Percentiles rank a stretch among this genome's conserved stretches.
These are phyloP conservation scores for Penicillium sp. DNA, from an alignment of 2,329 filamentous ascomycete species.

Conservation along the genomic window DNA sequence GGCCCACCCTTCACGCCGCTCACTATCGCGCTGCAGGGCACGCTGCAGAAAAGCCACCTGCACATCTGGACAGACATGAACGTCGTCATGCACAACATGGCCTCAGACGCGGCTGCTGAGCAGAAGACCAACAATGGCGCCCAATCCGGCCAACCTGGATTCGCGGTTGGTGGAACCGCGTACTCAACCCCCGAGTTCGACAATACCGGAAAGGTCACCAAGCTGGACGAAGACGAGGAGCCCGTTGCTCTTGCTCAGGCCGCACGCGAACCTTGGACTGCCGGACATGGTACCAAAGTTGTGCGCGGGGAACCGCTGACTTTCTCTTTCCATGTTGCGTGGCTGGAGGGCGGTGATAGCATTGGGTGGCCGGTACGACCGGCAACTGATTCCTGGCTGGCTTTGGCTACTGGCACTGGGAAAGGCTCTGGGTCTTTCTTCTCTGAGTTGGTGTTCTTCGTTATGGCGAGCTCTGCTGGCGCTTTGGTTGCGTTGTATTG, in stretches of 20 bases:
- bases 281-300: conserved; percentile 61
- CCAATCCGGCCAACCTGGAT: conserved; percentile 58
- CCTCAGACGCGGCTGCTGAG: conserved; percentile 30
- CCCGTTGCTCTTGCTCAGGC: conserved; percentile 45
- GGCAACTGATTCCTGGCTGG: conserved; percentile 19
- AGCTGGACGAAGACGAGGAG: conserved; percentile 38
- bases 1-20: conserved; percentile 65
- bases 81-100: conserved; percentile 70
- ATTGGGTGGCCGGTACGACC: conserved; percentile 35
- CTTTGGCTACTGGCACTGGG: conserved; percentile 6
- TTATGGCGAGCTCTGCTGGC: conserved; percentile 38
- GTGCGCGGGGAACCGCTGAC: conserved; percentile 86
- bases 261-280: conserved; percentile 50
- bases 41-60: conserved; percentile 82
- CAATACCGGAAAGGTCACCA: conserved; percentile 37
- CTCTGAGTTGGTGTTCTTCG: conserved; percentile 37
- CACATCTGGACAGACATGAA: conserved; percentile 91
- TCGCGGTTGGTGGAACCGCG: conserved; percentile 82
- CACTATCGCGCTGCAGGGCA: conserved; percentile 86
- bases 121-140: conserved; percentile 60
- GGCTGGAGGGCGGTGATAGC: conserved; percentile 56
- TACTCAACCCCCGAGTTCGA: conserved; percentile 78
- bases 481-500: conserved; percentile 40
- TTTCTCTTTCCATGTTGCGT: conserved; percentile 77
- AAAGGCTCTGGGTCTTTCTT: conserved; percentile 25